phyloP scores from a whole-genome alignment of 2,329 filamentous ascomycete species.

The Stagonosporopsis vannaccii region DNA sequence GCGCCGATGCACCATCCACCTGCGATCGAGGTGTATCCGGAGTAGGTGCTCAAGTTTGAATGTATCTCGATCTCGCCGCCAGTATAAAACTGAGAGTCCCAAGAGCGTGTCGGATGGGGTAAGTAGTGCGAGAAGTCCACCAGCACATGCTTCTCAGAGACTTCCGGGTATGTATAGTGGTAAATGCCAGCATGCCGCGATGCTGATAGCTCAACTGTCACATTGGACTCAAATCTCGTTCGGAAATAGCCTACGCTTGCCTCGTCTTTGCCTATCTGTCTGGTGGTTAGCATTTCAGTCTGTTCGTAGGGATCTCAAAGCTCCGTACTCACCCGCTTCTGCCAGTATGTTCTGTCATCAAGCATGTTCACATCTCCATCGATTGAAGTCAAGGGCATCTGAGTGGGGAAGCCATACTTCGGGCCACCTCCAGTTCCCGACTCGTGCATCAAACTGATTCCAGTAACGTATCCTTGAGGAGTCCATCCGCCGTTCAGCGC shows the following conservation, averaged over 20 bases:
- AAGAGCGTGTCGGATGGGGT: slow-evolving; percentile 41
- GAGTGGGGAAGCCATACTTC: slow-evolving; percentile 52
- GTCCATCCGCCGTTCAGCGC: slow-evolving; percentile 53
- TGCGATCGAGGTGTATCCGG: slow-evolving; percentile 44
- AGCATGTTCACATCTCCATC: slow-evolving; percentile 52
- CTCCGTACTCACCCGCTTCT: slow-evolving; percentile 33
- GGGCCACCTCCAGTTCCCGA: slow-evolving; percentile 47
- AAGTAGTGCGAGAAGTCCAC: slow-evolving; percentile 58
- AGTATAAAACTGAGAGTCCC: slow-evolving; percentile 48
- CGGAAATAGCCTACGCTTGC: slow-evolving; percentile 49
- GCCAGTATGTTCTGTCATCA: slow-evolving; percentile 54
- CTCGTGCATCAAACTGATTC: slow-evolving; percentile 50
- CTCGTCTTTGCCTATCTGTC: slow-evolving; percentile 37
- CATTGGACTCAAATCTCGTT: slow-evolving; percentile 45
- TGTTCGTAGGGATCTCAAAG: too few species aligned
- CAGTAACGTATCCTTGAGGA: slow-evolving; percentile 50
- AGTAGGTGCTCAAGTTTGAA: slow-evolving; percentile 38
- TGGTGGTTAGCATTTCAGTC: neutral
- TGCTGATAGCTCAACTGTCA: slow-evolving; percentile 47
- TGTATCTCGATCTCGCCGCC: slow-evolving; percentile 47
- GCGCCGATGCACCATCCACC: slow-evolving; percentile 50
- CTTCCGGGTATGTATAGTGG: slow-evolving; percentile 48
- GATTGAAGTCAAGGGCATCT: slow-evolving; percentile 52
- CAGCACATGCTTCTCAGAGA: slow-evolving; percentile 52
- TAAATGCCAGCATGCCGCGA: slow-evolving; percentile 49